Evolutionary conservation across 352 stramenopile species (phyloP).

Genomic region (Phytopythium kandeliae): DNA sequence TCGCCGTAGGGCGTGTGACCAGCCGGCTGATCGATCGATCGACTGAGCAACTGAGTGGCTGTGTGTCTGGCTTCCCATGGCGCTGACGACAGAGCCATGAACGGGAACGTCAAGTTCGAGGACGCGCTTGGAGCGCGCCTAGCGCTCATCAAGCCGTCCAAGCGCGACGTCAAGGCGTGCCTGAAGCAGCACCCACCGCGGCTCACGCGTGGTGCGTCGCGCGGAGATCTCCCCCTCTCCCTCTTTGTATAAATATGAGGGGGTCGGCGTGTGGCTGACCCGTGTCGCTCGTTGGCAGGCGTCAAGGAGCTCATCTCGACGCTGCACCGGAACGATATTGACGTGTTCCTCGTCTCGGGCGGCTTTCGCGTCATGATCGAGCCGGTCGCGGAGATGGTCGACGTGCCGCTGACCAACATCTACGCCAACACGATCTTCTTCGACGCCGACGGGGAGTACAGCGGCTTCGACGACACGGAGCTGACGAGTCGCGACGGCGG

Average conservation of each 20-base stretch:
- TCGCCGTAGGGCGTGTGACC: too few species aligned
- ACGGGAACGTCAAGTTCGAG: constrained; percentile 97
- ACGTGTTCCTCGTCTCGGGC: constrained; percentile 98
- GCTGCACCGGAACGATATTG: constrained; percentile 87
- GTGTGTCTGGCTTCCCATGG: not conserved
- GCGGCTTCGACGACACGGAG: constrained; percentile 93
- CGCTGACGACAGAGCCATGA: constrained; percentile 89
- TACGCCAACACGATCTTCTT: constrained; percentile 99
- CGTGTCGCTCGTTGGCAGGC: constrained; percentile 14
- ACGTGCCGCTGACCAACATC: constrained; percentile 88
- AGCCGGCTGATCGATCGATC: too few species aligned
- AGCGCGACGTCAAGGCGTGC: constrained; percentile 85
- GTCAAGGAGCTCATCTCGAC: constrained; percentile 87
- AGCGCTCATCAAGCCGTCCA: constrained; percentile 94
- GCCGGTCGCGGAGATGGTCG: constrained; percentile 88
- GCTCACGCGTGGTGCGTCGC: constrained; percentile 72
- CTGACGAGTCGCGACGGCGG: constrained; percentile 88
- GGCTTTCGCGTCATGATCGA: constrained; percentile 99
- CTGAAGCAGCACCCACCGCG: constrained; percentile 87
- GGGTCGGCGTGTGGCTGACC: not conserved
- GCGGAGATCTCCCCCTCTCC: too few species aligned
- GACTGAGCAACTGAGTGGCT: too few species aligned
- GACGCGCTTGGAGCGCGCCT: constrained; percentile 94
- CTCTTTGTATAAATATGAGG: too few species aligned
- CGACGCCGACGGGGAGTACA: constrained; percentile 83